phyloP scores from a whole-genome alignment of 768 basidiomycete species.

The Lactifluus volemus region DNA sequence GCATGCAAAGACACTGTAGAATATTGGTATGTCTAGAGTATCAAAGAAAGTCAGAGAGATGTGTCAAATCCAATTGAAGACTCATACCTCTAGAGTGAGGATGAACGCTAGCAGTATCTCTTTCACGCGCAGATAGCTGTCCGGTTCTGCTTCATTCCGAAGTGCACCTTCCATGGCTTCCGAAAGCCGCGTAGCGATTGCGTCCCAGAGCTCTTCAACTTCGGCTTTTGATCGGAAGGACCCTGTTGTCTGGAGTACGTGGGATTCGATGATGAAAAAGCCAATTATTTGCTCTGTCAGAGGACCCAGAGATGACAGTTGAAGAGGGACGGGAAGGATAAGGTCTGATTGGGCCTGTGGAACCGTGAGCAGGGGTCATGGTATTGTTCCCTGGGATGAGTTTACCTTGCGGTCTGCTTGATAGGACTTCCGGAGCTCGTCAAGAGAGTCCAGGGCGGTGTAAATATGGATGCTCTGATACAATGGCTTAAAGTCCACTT shows the following conservation, averaged over 20 bases:
- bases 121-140: conserved; percentile 75
- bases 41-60: background rate
- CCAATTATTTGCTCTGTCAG: conserved; percentile 92
- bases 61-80: background rate
- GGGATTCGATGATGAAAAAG: conserved; percentile 93
- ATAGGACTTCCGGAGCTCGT: conserved; percentile 84
- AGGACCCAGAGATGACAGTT: conserved; percentile 55
- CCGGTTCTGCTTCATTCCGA: conserved; percentile 65
- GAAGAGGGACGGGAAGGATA: conserved; percentile 72
- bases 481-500: conserved; percentile 89
- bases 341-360: conserved; percentile 90
- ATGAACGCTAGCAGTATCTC: conserved; percentile 79
- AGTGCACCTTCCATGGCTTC: conserved; percentile 67
- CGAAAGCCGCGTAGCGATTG: conserved; percentile 64
- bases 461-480: conserved; percentile 98
- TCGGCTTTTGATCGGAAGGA: conserved; percentile 86
- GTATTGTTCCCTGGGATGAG: background rate
- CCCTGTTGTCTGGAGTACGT: conserved; percentile 82
- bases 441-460: conserved; percentile 79
- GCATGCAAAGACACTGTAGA: conserved; percentile 74
- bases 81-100: conserved; percentile 79
- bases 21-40: conserved; percentile 66
- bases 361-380: background rate
- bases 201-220: conserved; percentile 94
- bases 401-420: conserved; percentile 92